Conservation (phyloP, 2,329 filamentous ascomycete species). For the Seiridium unicorne region DNA sequence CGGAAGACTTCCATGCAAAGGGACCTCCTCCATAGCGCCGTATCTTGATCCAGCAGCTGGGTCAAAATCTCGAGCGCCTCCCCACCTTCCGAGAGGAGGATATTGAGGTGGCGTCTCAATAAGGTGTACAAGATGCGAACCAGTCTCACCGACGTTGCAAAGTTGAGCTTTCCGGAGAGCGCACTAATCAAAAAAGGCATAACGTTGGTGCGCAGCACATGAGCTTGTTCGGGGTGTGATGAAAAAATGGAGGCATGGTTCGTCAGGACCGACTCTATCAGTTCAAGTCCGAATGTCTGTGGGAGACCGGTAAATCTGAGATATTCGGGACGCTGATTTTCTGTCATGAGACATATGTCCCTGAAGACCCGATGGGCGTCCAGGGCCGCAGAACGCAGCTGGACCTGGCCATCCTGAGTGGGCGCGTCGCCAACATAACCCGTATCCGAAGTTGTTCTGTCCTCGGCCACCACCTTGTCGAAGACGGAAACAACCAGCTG, state of each 20-base stretch:
- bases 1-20: slow-evolving; percentile 90
- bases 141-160: slow-evolving; percentile 78
- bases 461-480: slow-evolving; percentile 83
- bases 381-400: slow-evolving; percentile 72
- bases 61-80: slow-evolving; percentile 80
- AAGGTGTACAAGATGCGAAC: slow-evolving; percentile 81
- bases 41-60: slow-evolving; percentile 84
- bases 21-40: slow-evolving; percentile 79
- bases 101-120: slow-evolving; percentile 72
- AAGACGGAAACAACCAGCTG: slow-evolving; percentile 91
- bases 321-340: slow-evolving; percentile 80
- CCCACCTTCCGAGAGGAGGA: slow-evolving; percentile 76
- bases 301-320: slow-evolving; percentile 76
- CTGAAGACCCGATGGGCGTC: slow-evolving; percentile 88
- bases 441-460: slow-evolving; percentile 57
- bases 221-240: slow-evolving; percentile 74
- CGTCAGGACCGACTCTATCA: slow-evolving; percentile 86
- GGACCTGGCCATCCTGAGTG: slow-evolving; percentile 60
- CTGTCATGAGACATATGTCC: slow-evolving; percentile 84
- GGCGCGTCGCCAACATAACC: slow-evolving; percentile 66
- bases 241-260: slow-evolving; percentile 82
- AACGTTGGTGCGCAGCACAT: slow-evolving; percentile 72
- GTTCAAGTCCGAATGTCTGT: slow-evolving; percentile 81
- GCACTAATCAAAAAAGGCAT: slow-evolving; percentile 81
- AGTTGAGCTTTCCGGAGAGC: slow-evolving; percentile 74